Conservation (phyloP, 352 stramenopile genomes). For the Globisporangium irregulare region DNA sequence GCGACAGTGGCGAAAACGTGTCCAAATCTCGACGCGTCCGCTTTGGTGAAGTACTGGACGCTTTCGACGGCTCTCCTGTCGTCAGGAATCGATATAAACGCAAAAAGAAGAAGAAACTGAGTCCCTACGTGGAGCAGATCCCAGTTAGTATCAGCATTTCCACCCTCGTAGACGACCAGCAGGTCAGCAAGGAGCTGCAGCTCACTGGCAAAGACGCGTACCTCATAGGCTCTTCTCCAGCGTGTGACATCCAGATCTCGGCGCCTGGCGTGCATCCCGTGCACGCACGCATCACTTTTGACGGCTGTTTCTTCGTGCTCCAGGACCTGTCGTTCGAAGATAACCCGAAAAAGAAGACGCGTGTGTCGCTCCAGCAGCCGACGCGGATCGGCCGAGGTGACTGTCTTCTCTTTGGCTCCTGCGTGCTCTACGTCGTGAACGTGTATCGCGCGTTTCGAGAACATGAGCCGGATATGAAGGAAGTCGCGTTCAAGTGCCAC, state of each 20-base stretch:
- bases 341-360: slow-evolving; percentile 49
- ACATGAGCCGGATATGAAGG: slow-evolving; percentile 59
- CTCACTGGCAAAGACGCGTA: slow-evolving; percentile 30
- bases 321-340: slow-evolving; percentile 72
- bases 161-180: slow-evolving; percentile 13
- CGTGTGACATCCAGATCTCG: slow-evolving; percentile 51
- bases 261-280: slow-evolving; percentile 45
- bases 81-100: slow-evolving; percentile 53
- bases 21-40: slow-evolving; percentile 18
- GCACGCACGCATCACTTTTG: slow-evolving; percentile 61
- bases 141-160: slow-evolving; percentile 15
- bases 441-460: slow-evolving; percentile 44
- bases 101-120: slow-evolving; percentile 21
- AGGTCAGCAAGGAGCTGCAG: slow-evolving; percentile 20
- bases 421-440: slow-evolving; percentile 46
- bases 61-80: slow-evolving; percentile 32
- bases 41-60: slow-evolving; percentile 26
- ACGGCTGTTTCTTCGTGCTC: slow-evolving; percentile 63
- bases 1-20: neutral
- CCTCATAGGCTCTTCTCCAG: slow-evolving; percentile 53
- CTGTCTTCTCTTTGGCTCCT: slow-evolving; percentile 57
- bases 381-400: slow-evolving; percentile 57
- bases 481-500: slow-evolving; percentile 59
- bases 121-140: slow-evolving; percentile 13
- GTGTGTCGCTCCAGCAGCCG: slow-evolving; percentile 41